Base-by-base conservation (phyloP, 305 asterid genomes). In the Euphrasia arctica region DNA sequence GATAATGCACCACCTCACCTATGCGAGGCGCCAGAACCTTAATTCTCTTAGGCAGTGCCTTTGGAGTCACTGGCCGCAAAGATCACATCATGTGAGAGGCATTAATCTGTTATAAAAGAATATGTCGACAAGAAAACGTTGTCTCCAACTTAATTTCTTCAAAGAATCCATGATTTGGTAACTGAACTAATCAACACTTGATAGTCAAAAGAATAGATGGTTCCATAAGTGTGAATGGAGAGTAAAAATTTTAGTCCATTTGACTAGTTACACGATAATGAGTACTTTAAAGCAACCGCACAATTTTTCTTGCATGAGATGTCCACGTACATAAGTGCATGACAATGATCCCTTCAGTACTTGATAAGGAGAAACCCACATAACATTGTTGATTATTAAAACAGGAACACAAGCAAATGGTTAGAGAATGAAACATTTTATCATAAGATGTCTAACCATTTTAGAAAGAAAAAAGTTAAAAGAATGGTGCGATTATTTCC, bases 401-500 rank as follows among this genome's bases (percentile, higher is more conserved):
- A 25, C 15, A 27, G 12, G 48, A 54, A 52, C 2, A 43, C 27
- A 45, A 22, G 52, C 18, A 57, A 43, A n/a, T 28, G 13, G 45
- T 59, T 12, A 42, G 31, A 25, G 10, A 42, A 59, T 52, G 59
- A 8, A 63, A 48, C 64, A 29, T 64, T 55, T 45, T 0, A 36
- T 11, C 54, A 60, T 68, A 25, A 13, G 11, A 54, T 45, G 10
- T 56, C 18, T 29, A 28, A 51, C 13, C 14, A 25, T 22, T 59
- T 68, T 28, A 67, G 41, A 18, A 58, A 55, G 0, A 51, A 41
- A 48, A 14, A 34, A 11, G 60, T 11, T 14, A 61, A 47, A 60
- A 52, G 22, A 73, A 34, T 6, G 13, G 62, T 25, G 66, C 56
- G 45, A 32, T n/a, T 27, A 39, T 32, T 54, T 52, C 51, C 75